These are phyloP conservation scores for Taxillus chinensis DNA, from an alignment of 164 flowering plant species.

Conservation along the genomic window DNA sequence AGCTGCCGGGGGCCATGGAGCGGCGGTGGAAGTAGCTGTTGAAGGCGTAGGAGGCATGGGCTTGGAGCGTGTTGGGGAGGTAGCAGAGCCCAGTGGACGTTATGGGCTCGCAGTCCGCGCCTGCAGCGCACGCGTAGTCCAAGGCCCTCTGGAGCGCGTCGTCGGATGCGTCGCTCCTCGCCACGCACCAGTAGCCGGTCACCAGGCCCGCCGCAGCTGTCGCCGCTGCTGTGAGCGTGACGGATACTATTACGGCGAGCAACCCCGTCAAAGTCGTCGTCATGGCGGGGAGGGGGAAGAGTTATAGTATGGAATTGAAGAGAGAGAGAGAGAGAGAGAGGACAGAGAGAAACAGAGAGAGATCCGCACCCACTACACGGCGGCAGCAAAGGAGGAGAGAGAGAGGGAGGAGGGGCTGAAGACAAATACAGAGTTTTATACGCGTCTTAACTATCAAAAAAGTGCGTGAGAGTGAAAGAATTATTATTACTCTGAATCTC, in stretches of 20 bases:
- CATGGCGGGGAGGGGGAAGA: conserved; percentile 14
- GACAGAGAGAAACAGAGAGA: too few relatives aligned
- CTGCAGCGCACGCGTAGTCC: conserved; percentile 68
- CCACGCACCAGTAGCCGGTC: conserved; percentile 53
- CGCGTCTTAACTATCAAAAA: too few relatives aligned
- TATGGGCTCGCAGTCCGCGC: conserved; percentile 67
- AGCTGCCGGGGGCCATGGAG: conserved; percentile 52
- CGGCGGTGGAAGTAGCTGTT: conserved; percentile 62
- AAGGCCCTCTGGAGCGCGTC: conserved; percentile 45
- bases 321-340: background rate
- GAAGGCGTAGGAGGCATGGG: conserved; percentile 85
- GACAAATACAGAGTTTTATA: too few relatives aligned
- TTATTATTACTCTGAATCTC: too few relatives aligned
- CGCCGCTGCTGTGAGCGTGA: background rate
- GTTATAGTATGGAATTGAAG: conserved; percentile 1
- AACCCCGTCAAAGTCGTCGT: background rate
- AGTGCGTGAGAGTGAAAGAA: too few relatives aligned
- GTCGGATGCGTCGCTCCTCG: conserved; percentile 46
- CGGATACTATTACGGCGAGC: too few relatives aligned
- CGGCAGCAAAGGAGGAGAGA: too few relatives aligned
- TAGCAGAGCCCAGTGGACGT: conserved; percentile 52
- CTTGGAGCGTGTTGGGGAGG: conserved; percentile 67
- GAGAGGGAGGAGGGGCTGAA: too few relatives aligned
- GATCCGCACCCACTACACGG: too few relatives aligned
- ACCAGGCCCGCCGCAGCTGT: conserved; percentile 3